Conservation (phyloP, 768 basidiomycete species). For the Basidioascus undulatus region DNA sequence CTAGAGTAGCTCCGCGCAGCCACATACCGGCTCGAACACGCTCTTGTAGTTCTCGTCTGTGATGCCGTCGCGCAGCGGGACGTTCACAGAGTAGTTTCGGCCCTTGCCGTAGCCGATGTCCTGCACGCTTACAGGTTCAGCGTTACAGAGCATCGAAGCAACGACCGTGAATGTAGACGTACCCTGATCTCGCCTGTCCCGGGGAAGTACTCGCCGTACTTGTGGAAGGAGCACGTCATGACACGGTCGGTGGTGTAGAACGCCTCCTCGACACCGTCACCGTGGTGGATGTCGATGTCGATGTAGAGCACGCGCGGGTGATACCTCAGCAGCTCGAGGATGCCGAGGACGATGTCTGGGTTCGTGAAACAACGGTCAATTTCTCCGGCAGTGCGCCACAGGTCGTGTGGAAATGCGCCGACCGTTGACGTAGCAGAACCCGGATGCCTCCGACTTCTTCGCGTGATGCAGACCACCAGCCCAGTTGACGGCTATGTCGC, state of each 20-base stretch:
- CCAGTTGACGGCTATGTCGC: conserved; percentile 98
- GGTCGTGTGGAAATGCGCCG: conserved; percentile 6
- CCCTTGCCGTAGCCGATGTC: conserved; percentile 86
- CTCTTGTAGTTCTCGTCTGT: conserved; percentile 84
- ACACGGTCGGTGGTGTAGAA: conserved; percentile 98
- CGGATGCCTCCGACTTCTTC: conserved; percentile 96
- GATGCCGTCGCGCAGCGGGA: conserved; percentile 82
- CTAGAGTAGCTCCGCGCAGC: not conserved
- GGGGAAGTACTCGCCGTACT: conserved; percentile 97
- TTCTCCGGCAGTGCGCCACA: too few relatives aligned
- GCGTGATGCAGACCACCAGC: conserved; percentile 96
- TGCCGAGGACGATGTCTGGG: conserved; percentile 85
- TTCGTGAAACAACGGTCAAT: not conserved
- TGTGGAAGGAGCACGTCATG: conserved; percentile 96
- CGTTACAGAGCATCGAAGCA: not conserved
- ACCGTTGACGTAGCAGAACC: conserved; percentile 99
- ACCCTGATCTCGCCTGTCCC: conserved; percentile 93
- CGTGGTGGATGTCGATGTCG: conserved; percentile 96
- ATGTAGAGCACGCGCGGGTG: conserved; percentile 88
- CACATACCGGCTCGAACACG: conserved; percentile 75
- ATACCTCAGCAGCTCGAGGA: conserved; percentile 81
- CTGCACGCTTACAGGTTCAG: conserved; percentile 20
- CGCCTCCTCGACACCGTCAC: conserved; percentile 96
- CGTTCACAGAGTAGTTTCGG: conserved; percentile 80
- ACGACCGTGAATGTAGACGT: conserved; percentile 12